Evolutionary conservation across 805 yeast species (phyloP).

Genomic region (Cyberlindnera xishuangbannaensis): DNA sequence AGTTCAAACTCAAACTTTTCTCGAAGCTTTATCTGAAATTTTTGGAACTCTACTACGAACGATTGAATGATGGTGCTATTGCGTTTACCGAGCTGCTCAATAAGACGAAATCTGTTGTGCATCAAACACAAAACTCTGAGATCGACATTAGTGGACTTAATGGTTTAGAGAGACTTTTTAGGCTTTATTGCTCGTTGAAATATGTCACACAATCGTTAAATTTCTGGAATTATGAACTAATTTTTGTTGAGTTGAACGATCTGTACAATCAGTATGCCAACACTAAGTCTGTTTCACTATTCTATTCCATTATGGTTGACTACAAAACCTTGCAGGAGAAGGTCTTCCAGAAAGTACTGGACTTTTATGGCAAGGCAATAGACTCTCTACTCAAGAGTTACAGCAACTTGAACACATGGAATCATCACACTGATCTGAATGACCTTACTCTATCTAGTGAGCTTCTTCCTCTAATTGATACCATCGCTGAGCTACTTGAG

Average conservation of each 20-base stretch:
- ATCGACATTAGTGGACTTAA: slow-evolving; percentile 21
- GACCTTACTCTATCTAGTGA: slow-evolving; percentile 22
- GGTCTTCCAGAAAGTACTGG: slow-evolving; percentile 26
- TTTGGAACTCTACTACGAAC: slow-evolving; percentile 33
- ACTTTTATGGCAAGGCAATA: slow-evolving; percentile 27
- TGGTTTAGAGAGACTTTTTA: slow-evolving; percentile 25
- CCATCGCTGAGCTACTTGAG: slow-evolving; percentile 19
- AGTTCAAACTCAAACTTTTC: slow-evolving; percentile 42
- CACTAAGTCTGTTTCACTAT: slow-evolving; percentile 20
- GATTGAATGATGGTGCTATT: slow-evolving; percentile 26
- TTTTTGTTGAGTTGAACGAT: slow-evolving; percentile 23
- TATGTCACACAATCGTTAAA: slow-evolving; percentile 18
- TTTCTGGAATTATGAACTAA: slow-evolving; percentile 23
- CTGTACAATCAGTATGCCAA: slow-evolving; percentile 19
- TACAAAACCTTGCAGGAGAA: slow-evolving; percentile 25
- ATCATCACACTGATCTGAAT: slow-evolving; percentile 4
- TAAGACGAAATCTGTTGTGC: slow-evolving; percentile 11
- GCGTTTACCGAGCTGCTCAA: slow-evolving; percentile 23
- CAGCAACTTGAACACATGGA: slow-evolving; percentile 30
- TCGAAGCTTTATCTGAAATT: slow-evolving; percentile 38
- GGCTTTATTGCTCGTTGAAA: slow-evolving; percentile 23
- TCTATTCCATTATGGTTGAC: slow-evolving; percentile 26
- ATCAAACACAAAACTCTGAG: slow-evolving; percentile 8
- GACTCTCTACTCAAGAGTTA: slow-evolving; percentile 28
- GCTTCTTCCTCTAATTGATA: slow-evolving; percentile 20